Conservation (phyloP, 805 yeast genomes). For the Yarrowia bubula region DNA sequence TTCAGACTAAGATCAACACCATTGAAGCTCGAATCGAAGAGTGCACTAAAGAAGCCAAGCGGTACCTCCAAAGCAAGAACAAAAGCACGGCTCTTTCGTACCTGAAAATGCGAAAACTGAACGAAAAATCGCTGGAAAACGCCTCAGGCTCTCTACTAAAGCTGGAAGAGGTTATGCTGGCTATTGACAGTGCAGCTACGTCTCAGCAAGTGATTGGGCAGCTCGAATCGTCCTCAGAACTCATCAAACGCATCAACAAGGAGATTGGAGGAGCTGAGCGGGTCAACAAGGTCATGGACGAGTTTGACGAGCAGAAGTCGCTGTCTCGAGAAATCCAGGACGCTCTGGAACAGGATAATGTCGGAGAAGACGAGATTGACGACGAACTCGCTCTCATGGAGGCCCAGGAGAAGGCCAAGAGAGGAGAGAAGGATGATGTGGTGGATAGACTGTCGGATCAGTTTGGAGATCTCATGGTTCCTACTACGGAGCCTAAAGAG, state of each 20-base stretch:
- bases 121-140: constrained; percentile 5
- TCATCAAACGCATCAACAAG: constrained; percentile 20
- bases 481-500: background rate
- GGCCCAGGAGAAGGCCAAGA: constrained; percentile 13
- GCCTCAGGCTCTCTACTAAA: constrained; percentile 4
- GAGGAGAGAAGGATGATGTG: background rate
- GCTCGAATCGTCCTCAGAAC: background rate
- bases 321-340: background rate
- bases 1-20: background rate
- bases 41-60: background rate
- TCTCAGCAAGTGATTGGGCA: constrained; percentile 5
- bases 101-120: constrained; percentile 10
- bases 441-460: constrained; percentile 7
- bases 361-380: constrained; percentile 20
- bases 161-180: constrained; percentile 9
- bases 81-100: constrained; percentile 8
- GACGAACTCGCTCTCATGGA: constrained; percentile 21
- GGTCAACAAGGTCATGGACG: constrained; percentile 26
- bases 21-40: constrained; percentile 6
- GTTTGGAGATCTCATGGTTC: constrained; percentile 2
- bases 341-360: constrained; percentile 21
- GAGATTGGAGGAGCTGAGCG: constrained; percentile 26
- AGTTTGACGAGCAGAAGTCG: constrained; percentile 21
- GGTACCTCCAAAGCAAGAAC: background rate
- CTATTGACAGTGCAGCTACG: constrained; percentile 9